Base-by-base conservation (phyloP, 2,329 filamentous ascomycete genomes). In the Cladosporium velox region DNA sequence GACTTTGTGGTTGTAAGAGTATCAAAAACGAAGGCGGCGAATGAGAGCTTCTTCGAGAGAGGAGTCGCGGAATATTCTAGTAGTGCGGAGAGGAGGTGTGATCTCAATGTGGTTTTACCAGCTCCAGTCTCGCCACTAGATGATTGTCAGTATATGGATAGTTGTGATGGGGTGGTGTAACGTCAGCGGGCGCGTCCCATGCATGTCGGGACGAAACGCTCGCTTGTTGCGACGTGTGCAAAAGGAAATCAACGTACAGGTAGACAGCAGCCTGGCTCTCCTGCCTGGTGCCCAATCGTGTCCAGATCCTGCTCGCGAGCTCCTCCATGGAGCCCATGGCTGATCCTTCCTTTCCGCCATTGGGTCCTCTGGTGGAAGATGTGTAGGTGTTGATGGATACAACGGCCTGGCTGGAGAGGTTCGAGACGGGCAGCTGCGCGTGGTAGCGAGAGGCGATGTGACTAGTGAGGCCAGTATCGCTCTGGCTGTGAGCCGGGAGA, bases 1-100 rank as follows among this genome's bases (percentile, higher is more conserved):
- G 94, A 96, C 81, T 99, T 99, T 30, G 95, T 99, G 1, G 95
- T 98, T 5, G 95, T 99, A 67, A 99, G 86, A 2, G 92, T 91
- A 76, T 99, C 95, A 77, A 99, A 99, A 67, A 98, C 88, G 77
- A 97, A 99, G 52, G 94, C 90, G 26, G 94, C 94, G 59, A 96
- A 90, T 2, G 94, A 97, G 24, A 97, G 85, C 79, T 97, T 99
- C 71, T 90, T 92, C 1, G 94, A 98, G 3, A 99, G 83, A 0
- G 95, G 95, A 14, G 95, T 98, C 0, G 92, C 93, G 2, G 93
- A 95, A 77, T 93, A 96, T 73, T 90, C 90, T 34, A 99, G 86
- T 63, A 99, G 85, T 1, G 93, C 88, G 28, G 93, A 90, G 55
- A 99, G 83, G 64, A 97, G 83, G 77, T 98, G 95, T 52, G 92